phyloP scores from a whole-genome alignment of 2,329 filamentous ascomycete genomes.

The Akanthomyces dipterigenus region DNA sequence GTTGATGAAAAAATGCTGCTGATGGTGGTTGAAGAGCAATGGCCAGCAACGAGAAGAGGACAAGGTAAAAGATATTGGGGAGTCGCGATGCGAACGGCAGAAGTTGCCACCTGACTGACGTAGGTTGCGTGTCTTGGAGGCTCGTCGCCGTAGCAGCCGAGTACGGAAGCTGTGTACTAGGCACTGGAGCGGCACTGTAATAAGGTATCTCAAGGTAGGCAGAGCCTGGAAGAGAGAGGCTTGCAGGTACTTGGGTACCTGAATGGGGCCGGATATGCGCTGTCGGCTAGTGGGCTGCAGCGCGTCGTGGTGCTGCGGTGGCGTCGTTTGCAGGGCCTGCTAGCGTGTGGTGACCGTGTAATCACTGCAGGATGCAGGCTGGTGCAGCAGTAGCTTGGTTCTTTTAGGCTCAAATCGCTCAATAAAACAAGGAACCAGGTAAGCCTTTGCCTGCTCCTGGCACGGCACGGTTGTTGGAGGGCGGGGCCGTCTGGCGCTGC shows the following conservation, averaged over 20 bases:
- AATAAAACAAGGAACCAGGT: not conserved
- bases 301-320: not conserved
- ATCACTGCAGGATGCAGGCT: conserved; percentile 1
- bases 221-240: not conserved
- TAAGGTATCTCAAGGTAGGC: no score
- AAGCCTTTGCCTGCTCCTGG: no score
- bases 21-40: conserved; percentile 4
- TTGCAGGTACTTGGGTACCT: not conserved
- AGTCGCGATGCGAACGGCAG: conserved; percentile 11
- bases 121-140: not conserved
- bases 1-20: conserved; percentile 11
- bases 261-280: not conserved
- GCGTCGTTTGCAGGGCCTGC: conserved; percentile 4
- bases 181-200: no score
- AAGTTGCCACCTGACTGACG: conserved; percentile 12
- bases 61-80: not conserved
- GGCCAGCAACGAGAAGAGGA: not conserved
- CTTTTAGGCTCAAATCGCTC: not conserved
- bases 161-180: not conserved
- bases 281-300: not conserved
- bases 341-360: conserved; percentile 1
- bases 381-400: not conserved
- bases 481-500: not conserved
- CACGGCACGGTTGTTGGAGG: not conserved
- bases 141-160: conserved; percentile 3